These are phyloP conservation scores for Fusarium penzigii DNA, from an alignment of 2,329 filamentous ascomycete genomes.

Conservation along the genomic window DNA sequence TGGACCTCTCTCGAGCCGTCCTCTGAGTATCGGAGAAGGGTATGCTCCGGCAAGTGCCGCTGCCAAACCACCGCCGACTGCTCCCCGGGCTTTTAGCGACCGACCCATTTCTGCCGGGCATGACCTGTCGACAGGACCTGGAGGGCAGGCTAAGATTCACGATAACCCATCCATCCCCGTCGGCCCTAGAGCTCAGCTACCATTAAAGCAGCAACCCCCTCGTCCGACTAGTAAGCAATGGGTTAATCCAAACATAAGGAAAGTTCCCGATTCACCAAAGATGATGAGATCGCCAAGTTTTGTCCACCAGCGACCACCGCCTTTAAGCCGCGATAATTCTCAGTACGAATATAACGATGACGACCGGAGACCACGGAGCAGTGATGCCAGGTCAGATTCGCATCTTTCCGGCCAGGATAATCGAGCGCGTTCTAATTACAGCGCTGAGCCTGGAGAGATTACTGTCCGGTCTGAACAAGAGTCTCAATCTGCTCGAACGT, in stretches of 20 bases:
- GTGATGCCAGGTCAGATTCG: slow-evolving; percentile 51
- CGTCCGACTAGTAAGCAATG: slow-evolving; percentile 60
- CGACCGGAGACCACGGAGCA: slow-evolving; percentile 52
- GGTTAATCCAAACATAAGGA: slow-evolving; percentile 57
- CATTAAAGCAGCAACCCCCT: slow-evolving; percentile 36
- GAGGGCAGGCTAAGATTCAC: slow-evolving; percentile 46
- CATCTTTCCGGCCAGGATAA: slow-evolving; percentile 36
- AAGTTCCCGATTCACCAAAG: slow-evolving; percentile 54
- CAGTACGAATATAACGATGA: slow-evolving; percentile 41
- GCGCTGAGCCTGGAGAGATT: slow-evolving; percentile 51
- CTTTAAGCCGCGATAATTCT: slow-evolving; percentile 39
- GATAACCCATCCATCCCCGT: slow-evolving; percentile 52
- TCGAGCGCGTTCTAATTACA: slow-evolving; percentile 41
- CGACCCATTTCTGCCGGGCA: slow-evolving; percentile 46
- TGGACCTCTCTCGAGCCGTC: slow-evolving; percentile 54
- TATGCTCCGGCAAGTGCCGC: slow-evolving; percentile 33
- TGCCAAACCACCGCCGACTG: slow-evolving; percentile 55
- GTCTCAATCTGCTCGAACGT: slow-evolving; percentile 34
- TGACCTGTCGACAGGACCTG: slow-evolving; percentile 38
- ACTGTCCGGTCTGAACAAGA: slow-evolving; percentile 43
- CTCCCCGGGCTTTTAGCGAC: slow-evolving; percentile 53
- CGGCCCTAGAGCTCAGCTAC: slow-evolving; percentile 54
- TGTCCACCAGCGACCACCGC: slow-evolving; percentile 41
- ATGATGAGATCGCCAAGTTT: slow-evolving; percentile 52
- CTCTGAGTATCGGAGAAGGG: slow-evolving; percentile 34